phyloP scores from a whole-genome alignment of 1,284 basidiomycete species.

The Phellopilus nigrolimitatus region DNA sequence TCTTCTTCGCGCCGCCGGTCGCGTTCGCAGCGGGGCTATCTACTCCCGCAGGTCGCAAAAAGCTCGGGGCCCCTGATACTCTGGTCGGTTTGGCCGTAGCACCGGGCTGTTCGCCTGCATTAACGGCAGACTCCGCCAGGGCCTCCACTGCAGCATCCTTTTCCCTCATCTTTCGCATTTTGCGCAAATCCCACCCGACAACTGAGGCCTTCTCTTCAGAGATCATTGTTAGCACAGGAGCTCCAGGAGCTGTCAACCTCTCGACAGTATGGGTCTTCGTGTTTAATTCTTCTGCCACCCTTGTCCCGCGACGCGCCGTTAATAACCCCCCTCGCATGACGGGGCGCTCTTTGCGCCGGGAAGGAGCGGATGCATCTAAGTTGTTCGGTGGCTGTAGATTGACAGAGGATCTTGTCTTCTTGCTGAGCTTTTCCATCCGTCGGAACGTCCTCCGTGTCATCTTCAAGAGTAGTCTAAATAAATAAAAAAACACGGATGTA shows the following conservation, averaged over 20 bases:
- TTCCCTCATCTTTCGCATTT: conserved; percentile 6
- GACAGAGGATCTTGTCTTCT: too few species aligned
- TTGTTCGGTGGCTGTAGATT: too few species aligned
- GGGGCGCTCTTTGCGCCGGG: too few species aligned
- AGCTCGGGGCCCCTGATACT: conserved; percentile 11
- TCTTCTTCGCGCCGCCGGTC: not conserved
- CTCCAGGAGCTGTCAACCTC: not conserved
- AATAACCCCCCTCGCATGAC: too few species aligned
- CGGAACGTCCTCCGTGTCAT: too few species aligned
- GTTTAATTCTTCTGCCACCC: too few species aligned
- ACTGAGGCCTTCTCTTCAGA: conserved; percentile 7
- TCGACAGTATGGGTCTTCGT: conserved; percentile 1
- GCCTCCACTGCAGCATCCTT: not conserved
- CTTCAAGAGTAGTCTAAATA: not conserved
- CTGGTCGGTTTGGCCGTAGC: not conserved
- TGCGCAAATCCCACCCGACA: conserved; percentile 17
- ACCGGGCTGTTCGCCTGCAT: not conserved
- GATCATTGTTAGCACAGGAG: conserved; percentile 18
- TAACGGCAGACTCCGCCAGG: not conserved
- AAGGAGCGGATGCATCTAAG: too few species aligned
- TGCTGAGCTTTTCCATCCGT: too few species aligned
- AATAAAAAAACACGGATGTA: not conserved
- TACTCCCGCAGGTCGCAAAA: conserved; percentile 18
- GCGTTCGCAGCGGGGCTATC: conserved; percentile 9
- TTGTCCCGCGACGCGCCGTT: too few species aligned